Base-by-base conservation (phyloP, 805 yeast genomes). In the Candida insectorum region DNA sequence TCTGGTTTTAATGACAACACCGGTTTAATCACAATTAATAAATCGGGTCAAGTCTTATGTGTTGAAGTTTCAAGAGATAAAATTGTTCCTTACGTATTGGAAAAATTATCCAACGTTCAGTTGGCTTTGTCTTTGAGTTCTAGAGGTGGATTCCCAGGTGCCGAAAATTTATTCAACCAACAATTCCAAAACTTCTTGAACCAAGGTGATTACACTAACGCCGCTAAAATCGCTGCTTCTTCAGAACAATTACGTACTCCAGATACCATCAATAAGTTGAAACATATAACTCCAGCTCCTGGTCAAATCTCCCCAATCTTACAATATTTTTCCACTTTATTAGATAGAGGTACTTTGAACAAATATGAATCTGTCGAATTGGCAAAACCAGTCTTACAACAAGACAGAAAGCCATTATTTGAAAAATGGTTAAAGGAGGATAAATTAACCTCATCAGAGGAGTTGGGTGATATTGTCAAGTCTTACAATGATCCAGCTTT, bases 371-470 rank as follows among this genome's bases (percentile, higher is more conserved):
- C 96, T 20, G 75, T 93, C 43, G 98, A 93, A 64, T 79, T 93
- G 49, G 97, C 96, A 15, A 82, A 81, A 56, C 97, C 98, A 7
- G 95, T 93, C 4, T 72, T 93, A 55, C 96, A 87, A 65, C 97
- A 89, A 68, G 94, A 87, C 60, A 84, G 96, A 58, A 83, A 85
- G 54, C 95, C 86, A 44, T 70, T 94, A 44, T 81, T 93, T 45
- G 98, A 93, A 64, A 93, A 91, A 67, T 93, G 97, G 89, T 76
- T 93, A 60, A 84, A 82, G 58, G 97, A 93, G 62, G 95, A 88
- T 58, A 93, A 93, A 62, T 75, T 93, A 47, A 89, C 91, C 42
- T 79, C 84, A 32, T 85, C 96, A n/a, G 99, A 93, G 66, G 97
- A 89, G 62, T 75, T 93, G 45, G 99, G 98, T 68, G 99, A 93